Percentiles rank a stretch among this genome's conserved stretches.
These are phyloP conservation scores for Dendrocalamus latiflorus DNA, from an alignment of 202 grass and related monocot species.

Conservation along the genomic window DNA sequence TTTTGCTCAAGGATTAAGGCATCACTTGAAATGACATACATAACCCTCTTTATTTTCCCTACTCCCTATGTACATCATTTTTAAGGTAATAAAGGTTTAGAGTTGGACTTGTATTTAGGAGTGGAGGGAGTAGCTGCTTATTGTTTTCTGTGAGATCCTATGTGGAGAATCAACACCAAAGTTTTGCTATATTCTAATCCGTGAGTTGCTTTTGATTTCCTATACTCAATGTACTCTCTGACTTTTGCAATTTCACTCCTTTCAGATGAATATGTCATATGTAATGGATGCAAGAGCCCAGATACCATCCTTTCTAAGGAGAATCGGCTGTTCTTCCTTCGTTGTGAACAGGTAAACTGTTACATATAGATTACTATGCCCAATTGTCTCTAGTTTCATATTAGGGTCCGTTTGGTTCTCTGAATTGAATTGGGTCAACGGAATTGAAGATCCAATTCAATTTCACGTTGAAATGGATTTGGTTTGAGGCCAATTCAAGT, in stretches of 20 bases:
- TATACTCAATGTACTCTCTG: background rate
- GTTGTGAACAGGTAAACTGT: slow-evolving; percentile 64
- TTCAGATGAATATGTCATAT: slow-evolving; percentile 96
- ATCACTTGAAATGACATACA: background rate
- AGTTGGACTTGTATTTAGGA: background rate
- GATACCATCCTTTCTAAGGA: slow-evolving; percentile 98
- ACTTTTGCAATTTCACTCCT: background rate
- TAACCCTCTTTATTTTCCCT: background rate
- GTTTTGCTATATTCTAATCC: background rate
- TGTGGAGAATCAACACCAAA: background rate
- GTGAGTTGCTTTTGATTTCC: background rate
- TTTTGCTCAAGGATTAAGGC: too few relatives aligned
- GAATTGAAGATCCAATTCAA: too few relatives aligned
- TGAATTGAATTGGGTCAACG: too few relatives aligned
- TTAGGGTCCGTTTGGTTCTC: too few relatives aligned
- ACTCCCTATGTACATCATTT: background rate
- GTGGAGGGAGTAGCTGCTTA: background rate
- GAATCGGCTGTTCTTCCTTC: slow-evolving; percentile 93
- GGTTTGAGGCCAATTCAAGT: too few relatives aligned
- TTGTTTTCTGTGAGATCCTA: background rate
- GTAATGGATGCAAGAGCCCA: slow-evolving; percentile 97
- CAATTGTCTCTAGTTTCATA: background rate
- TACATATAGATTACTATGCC: background rate
- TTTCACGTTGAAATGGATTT: too few relatives aligned
- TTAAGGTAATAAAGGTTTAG: background rate